Evolutionary conservation across 495 filamentous ascomycete genomes (phyloP).

Genomic region (Penicillium macrosclerotiorum): DNA sequence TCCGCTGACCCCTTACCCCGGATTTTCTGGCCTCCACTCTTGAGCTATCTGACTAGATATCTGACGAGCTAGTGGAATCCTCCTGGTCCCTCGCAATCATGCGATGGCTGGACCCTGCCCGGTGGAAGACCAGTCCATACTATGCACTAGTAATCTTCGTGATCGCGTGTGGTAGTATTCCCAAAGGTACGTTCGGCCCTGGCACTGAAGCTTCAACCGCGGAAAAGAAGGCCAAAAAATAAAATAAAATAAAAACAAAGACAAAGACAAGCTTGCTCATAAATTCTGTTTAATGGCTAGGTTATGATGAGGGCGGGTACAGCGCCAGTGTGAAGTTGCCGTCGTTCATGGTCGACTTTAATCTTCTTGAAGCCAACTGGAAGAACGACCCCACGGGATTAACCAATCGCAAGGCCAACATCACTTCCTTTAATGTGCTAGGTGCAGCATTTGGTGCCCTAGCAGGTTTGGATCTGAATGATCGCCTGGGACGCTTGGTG

Average conservation of each 20-base stretch:
- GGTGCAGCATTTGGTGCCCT: constrained; percentile 44
- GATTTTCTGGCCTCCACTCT: constrained; percentile 12
- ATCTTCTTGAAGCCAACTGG: constrained; percentile 37
- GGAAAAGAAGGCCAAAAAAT: too few species aligned
- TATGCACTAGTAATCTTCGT: constrained; percentile 40
- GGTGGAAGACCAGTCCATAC: constrained; percentile 40
- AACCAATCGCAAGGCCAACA: constrained; percentile 44
- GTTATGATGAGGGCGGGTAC: constrained; percentile 50
- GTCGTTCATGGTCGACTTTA: constrained; percentile 41
- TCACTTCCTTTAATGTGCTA: constrained; percentile 46
- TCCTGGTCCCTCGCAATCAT: constrained; percentile 18
- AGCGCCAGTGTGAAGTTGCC: constrained; percentile 41
- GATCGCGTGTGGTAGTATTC: constrained; percentile 44
- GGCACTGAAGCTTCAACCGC: not conserved
- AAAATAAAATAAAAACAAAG: not conserved
- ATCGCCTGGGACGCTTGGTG: constrained; percentile 38
- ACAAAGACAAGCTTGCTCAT: constrained; percentile 3
- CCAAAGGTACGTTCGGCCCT: constrained; percentile 40
- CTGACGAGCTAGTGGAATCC: not conserved
- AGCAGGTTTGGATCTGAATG: constrained; percentile 38
- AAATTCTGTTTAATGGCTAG: constrained; percentile 12
- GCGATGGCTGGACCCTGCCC: constrained; percentile 32
- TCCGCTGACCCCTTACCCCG: constrained; percentile 6
- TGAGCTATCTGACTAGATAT: constrained; percentile 1
- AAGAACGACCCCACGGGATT: constrained; percentile 32